phyloP scores from a whole-genome alignment of 352 stramenopile genomes.

The Globisporangium polare region DNA sequence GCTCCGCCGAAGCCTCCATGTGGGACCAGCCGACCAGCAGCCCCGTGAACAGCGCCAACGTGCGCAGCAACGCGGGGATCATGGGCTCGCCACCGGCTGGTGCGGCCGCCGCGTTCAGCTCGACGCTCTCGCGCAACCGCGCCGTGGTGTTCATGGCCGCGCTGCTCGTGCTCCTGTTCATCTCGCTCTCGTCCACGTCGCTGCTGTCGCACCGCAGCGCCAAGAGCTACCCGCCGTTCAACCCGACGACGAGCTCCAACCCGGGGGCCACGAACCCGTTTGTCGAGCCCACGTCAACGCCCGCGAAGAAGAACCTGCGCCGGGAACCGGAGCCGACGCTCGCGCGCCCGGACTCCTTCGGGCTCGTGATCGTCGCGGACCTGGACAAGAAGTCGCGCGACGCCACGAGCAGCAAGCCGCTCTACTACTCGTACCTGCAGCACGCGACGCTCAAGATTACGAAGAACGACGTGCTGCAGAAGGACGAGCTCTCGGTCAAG shows the following conservation, averaged over 20 bases:
- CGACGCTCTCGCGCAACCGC: constrained; percentile 49
- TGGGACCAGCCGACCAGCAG: constrained; percentile 34
- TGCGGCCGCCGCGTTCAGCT: constrained; percentile 23
- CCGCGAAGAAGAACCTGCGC: constrained; percentile 22
- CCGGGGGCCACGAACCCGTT: constrained; percentile 11
- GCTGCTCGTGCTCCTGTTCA: constrained; percentile 49
- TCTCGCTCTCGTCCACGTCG: constrained; percentile 56
- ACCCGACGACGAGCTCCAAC: constrained; percentile 9
- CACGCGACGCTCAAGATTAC: constrained; percentile 86
- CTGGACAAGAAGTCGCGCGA: constrained; percentile 93
- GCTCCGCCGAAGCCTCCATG: constrained; percentile 57
- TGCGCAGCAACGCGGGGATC: constrained; percentile 15
- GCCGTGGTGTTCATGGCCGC: constrained; percentile 42
- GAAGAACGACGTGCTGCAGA: constrained; percentile 30
- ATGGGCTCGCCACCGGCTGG: constrained; percentile 25
- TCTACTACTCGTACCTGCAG: constrained; percentile 90
- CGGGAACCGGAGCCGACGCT: constrained; percentile 26
- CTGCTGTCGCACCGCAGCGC: constrained; percentile 22
- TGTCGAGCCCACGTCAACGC: constrained; percentile 12
- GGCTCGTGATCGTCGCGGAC: constrained; percentile 94
- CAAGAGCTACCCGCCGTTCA: constrained; percentile 18
- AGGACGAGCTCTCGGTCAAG: constrained; percentile 49
- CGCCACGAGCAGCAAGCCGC: constrained; percentile 83
- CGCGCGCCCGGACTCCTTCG: constrained; percentile 60
- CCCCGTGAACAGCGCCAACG: constrained; percentile 19